phyloP scores from a whole-genome alignment of 75 land plant genomes.

The Pinus albicaulis region DNA sequence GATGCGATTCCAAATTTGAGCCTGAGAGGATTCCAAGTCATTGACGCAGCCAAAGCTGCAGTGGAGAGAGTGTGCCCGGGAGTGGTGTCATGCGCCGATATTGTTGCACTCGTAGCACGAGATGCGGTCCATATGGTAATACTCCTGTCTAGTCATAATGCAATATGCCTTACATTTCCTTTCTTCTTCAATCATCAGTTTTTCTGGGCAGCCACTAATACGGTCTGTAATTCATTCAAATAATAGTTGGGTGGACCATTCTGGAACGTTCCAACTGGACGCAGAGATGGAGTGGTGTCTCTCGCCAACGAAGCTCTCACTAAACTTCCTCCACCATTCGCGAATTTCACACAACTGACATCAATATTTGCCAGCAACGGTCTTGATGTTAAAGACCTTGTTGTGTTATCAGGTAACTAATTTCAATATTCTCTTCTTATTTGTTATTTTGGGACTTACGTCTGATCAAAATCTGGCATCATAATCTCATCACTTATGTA shows the following conservation, averaged over 20 bases:
- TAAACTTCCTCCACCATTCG: conserved; percentile 27
- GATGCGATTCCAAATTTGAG: conserved; percentile 31
- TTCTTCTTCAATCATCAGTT: too few relatives aligned
- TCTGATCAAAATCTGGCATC: too few relatives aligned
- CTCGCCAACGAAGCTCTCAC: conserved; percentile 9
- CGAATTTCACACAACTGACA: conserved; percentile 12
- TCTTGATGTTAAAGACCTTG: conserved; percentile 4
- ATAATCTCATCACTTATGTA: too few relatives aligned
- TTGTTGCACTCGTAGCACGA: conserved; percentile 40
- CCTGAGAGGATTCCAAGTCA: conserved; percentile 35
- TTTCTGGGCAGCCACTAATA: too few relatives aligned
- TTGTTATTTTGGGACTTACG: too few relatives aligned
- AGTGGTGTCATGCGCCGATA: conserved; percentile 62
- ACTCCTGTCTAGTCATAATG: not conserved
- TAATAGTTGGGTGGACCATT: not conserved
- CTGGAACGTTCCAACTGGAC: too few relatives aligned
- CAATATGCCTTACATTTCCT: too few relatives aligned
- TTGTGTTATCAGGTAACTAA: not conserved
- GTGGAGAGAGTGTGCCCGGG: conserved; percentile 50
- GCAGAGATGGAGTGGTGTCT: too few relatives aligned
- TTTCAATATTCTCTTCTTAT: too few relatives aligned
- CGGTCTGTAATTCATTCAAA: too few relatives aligned
- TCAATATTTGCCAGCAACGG: conserved; percentile 20
- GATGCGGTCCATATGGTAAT: conserved; percentile 29
- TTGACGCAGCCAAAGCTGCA: conserved; percentile 36